Evolutionary conservation across 2,329 filamentous ascomycete species (phyloP), one percentile per base, ranked within the genome.

Genomic region (Aspergillus sp.): DNA sequence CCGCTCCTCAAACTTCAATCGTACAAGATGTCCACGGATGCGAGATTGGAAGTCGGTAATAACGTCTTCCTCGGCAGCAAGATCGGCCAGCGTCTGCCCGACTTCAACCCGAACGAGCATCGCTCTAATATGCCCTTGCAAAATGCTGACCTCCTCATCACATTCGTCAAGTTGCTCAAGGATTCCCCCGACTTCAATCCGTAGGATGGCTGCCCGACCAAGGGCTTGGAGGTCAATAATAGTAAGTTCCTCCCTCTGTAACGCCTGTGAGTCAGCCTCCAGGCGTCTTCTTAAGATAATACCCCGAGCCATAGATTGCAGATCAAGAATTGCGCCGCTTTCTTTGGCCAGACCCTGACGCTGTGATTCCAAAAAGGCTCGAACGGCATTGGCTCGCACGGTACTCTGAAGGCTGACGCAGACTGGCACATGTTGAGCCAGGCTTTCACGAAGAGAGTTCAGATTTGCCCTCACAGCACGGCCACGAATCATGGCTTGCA

Each of bases 11-110:
- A 95, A 97, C 16, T 79, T 80, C 13, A 78, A 80, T 32, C 93
- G 83, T 30, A 97, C 82, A 2, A 95, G 71, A 62, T 84, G 86
- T 3, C 85, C 93, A 61, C 87, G 84, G 7, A 87, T 83, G 5
- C 83, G 79, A 4, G 91, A 80, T 70, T 97, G 92, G 20, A 96
- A 73, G 26, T 86, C 87, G 8, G 84, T 75, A 54, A 96, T 81
- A 0, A 79, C 77, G n/a, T 88, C 86, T 65, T 97, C 92, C 57
- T 95, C 85, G 49, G 87, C 87, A 53, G 95, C 90, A 2, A 97
- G 80, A 59, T 93, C 85, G 19, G 80, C 82, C 36, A 99, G 79
- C 1, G 90, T 76, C 42, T 84, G 81, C 16, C 88, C 90, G 46
- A 97, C 80, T 22, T 87, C 80, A 45, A 84, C 82, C 44, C 94